Evolutionary conservation across 106 monocot species (phyloP), one percentile per base, ranked within the genome.

Genomic region (Allium cepa): DNA sequence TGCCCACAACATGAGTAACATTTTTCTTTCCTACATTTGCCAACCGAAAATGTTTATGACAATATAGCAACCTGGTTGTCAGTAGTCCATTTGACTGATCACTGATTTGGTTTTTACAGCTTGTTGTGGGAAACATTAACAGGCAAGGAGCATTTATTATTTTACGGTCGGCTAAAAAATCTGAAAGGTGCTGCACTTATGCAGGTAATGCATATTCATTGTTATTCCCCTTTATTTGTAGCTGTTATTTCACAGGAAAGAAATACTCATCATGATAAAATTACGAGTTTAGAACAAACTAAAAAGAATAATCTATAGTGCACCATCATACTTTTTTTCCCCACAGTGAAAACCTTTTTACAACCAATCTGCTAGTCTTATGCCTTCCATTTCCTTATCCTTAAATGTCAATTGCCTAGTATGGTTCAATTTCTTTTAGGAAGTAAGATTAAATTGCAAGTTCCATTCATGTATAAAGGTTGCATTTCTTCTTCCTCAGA

Each of bases 1-100:
- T 90, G 89, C 60, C 93, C 86, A 16, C 86, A 89, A 49, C 81
- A 94, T 60, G 84, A 94, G 94, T 94, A 84, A 73, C 87, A 60
- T 69, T 81, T 60, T 81, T 63, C 22, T 22, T 22, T 22, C 22
- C 22, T 22, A 22, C 22, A 22, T 22, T 22, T 22, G 1, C 22
- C 22, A 22, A 22, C 22, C 22, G 1, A 22, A 22, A 22, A 22
- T 22, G 22, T 22, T 22, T 22, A 22, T 22, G 22, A 22, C 22
- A 22, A 22, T 22, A 22, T 22, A 22, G 22, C 22, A 22, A 22
- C 22, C 22, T 22, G 68, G 76, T 49, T 18, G n/a, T 51, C 11
- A 17, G 11, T 51, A 17, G 14, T 10, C 8, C 15, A 59, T 26
- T 13, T 49, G 12, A 50, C 70, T n/a, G 1, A 49, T 18, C 36